Evolutionary conservation across 306 rosid genomes (phyloP).

Genomic region (Cucurbita argyrosperma): DNA sequence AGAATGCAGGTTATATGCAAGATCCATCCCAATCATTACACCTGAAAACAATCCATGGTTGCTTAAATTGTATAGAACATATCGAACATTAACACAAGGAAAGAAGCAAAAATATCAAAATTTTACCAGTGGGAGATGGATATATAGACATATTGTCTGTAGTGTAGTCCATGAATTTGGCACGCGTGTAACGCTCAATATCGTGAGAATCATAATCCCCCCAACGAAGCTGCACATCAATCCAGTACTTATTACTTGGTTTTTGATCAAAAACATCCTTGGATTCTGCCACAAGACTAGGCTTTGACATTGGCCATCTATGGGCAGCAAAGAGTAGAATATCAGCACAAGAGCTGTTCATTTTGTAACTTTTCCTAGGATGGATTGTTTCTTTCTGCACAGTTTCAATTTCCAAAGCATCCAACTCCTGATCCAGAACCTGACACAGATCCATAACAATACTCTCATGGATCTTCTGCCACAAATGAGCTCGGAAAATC

Average conservation of each 20-base stretch:
- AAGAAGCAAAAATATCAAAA: neutral
- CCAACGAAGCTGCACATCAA: conserved; percentile 96
- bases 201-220: conserved; percentile 99
- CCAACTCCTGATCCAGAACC: conserved; percentile 97
- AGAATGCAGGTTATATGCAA: conserved; percentile 94
- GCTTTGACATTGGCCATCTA: conserved; percentile 99
- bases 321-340: conserved; percentile 96
- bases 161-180: conserved; percentile 97
- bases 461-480: conserved; percentile 99
- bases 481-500: conserved; percentile 95
- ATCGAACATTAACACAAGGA: neutral
- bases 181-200: conserved; percentile 95
- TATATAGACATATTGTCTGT: conserved; percentile 98
- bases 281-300: conserved; percentile 96
- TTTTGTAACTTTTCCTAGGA: conserved; percentile 97
- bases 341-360: conserved; percentile 99
- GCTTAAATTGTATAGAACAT: neutral
- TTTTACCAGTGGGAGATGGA: conserved; percentile 87
- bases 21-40: conserved; percentile 94
- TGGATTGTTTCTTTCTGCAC: conserved; percentile 98
- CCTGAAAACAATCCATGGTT: conserved; percentile 31
- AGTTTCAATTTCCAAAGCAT: conserved; percentile 95
- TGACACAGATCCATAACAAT: conserved; percentile 99
- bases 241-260: conserved; percentile 97
- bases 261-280: conserved; percentile 98